Conservation (phyloP, 2,329 filamentous ascomycete genomes). For the Teratosphaeria destructans region DNA sequence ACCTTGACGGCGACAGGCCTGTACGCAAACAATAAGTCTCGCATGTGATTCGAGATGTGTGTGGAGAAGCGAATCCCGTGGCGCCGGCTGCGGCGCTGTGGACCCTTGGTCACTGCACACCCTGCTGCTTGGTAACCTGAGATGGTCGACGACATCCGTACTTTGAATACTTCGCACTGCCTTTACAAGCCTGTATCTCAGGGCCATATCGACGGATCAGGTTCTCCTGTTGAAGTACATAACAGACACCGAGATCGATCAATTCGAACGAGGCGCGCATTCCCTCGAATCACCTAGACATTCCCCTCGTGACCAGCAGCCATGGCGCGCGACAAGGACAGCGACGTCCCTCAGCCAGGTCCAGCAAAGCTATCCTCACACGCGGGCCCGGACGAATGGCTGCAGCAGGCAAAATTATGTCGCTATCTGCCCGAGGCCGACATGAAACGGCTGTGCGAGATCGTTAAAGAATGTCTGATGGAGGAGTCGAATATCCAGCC, state of each 20-base stretch:
- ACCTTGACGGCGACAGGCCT: background rate
- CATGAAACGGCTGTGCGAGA: slow-evolving; percentile 98
- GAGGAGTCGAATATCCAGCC: slow-evolving; percentile 99
- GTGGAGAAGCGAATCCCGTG: background rate
- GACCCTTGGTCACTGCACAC: background rate
- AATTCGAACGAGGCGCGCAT: background rate
- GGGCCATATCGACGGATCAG: background rate
- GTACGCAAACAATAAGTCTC: background rate
- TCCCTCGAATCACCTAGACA: background rate
- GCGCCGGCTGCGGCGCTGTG: background rate
- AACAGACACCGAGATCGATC: background rate
- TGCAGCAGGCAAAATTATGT: slow-evolving; percentile 92
- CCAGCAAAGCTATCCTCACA: slow-evolving; percentile 75
- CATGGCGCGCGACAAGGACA: slow-evolving; percentile 39
- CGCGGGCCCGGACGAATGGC: slow-evolving; percentile 88
- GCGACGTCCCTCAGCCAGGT: slow-evolving; percentile 73
- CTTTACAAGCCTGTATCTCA: background rate
- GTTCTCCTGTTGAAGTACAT: background rate
- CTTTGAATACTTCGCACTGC: background rate
- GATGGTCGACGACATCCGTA: background rate
- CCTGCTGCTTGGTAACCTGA: background rate
- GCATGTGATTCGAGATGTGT: background rate
- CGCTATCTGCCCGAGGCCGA: slow-evolving; percentile 91
- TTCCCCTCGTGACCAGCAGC: background rate
- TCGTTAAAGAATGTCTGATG: slow-evolving; percentile 98